Percentiles rank a stretch among this genome's conserved stretches.
phyloP scores from a whole-genome alignment of 2,329 filamentous ascomycete genomes.

The Pleoardoris graminearum region DNA sequence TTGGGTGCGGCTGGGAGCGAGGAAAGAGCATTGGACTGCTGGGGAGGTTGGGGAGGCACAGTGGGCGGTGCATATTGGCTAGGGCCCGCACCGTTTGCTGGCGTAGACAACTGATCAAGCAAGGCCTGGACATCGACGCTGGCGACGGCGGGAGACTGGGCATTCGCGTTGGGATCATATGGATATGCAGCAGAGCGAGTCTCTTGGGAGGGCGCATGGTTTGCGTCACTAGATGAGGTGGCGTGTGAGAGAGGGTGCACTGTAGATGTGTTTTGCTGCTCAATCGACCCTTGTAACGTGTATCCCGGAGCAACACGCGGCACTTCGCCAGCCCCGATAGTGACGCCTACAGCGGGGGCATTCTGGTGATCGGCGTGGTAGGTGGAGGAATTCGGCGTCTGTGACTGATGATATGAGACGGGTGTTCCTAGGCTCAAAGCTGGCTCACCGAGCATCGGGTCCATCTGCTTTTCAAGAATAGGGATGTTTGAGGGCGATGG shows the following conservation, averaged over 20 bases:
- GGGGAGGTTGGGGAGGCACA: slow-evolving; percentile 34
- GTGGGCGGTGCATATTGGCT: slow-evolving; percentile 41
- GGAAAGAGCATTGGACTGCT: too few relatives aligned
- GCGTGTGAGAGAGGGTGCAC: slow-evolving; percentile 43
- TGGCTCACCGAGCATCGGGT: slow-evolving; percentile 70
- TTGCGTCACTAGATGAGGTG: slow-evolving; percentile 42
- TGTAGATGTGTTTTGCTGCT: slow-evolving; percentile 44
- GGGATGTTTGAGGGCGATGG: slow-evolving; percentile 70
- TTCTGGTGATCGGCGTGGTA: slow-evolving; percentile 36
- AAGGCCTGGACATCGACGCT: slow-evolving; percentile 53
- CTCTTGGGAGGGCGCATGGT: slow-evolving; percentile 34
- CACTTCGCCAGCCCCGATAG: not conserved
- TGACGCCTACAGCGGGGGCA: slow-evolving; percentile 25
- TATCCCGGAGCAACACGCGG: slow-evolving; percentile 31
- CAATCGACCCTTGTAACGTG: slow-evolving; percentile 31
- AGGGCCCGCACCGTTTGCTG: slow-evolving; percentile 34
- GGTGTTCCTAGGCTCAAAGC: slow-evolving; percentile 58
- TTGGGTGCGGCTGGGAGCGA: slow-evolving; percentile 45
- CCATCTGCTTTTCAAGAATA: slow-evolving; percentile 71
- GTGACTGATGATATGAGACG: slow-evolving; percentile 34
- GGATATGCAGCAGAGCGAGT: slow-evolving; percentile 35
- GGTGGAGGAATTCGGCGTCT: slow-evolving; percentile 36
- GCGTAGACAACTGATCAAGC: slow-evolving; percentile 49
- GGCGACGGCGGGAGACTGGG: slow-evolving; percentile 38
- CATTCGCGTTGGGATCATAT: slow-evolving; percentile 41